Evolutionary conservation across 768 basidiomycete genomes (phyloP), one percentile per base, ranked within the genome.

Genomic region (Tremella fuciformis): DNA sequence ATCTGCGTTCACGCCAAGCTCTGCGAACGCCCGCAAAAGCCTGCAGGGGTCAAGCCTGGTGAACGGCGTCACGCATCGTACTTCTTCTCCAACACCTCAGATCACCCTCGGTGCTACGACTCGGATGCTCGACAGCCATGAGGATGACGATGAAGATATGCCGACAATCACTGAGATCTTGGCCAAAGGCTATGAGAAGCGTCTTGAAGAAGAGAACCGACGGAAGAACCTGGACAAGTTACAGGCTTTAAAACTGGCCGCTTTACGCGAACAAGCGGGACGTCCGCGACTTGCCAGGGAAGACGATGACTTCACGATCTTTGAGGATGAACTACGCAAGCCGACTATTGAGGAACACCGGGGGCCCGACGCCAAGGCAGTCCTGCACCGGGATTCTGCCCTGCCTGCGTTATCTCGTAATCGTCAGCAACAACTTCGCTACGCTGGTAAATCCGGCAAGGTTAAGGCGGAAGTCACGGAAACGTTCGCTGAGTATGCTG

Each of bases 401-500:
- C 37, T 47, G 25, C 59, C 60, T 24, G 57, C 56, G 13, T 50
- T 67, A 0, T 58, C 56, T 1, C 62, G 50, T 26, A 51, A 63
- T 18, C 51, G 57, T 24, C 60, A 68, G 53, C 19, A 40, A 2
- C 13, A 61, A 19, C 53, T 66, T 8, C 47, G 51, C 9, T 41
- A 52, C 11, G 60, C 70, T 13, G 65, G 67, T n/a, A 63, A 59
- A 55, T 53, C 46, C 15, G 40, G 26, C 44, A 29, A 42, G 47
- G 8, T 18, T 3, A 60, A 57, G 34, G 6, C 53, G n/a, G 60
- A 57, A 8, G 22, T 60, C 0, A 63, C 60, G 22, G 70, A 72
- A 53, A 67, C 68, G 2, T 65, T 61, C 37, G 19, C 63, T 16
- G 60, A 62, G 13, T 52, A 48, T 48, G 71, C 71, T 18, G 71